Evolutionary conservation across 2,329 filamentous ascomycete genomes (phyloP).

Genomic region (Phaeosphaeria sp.): DNA sequence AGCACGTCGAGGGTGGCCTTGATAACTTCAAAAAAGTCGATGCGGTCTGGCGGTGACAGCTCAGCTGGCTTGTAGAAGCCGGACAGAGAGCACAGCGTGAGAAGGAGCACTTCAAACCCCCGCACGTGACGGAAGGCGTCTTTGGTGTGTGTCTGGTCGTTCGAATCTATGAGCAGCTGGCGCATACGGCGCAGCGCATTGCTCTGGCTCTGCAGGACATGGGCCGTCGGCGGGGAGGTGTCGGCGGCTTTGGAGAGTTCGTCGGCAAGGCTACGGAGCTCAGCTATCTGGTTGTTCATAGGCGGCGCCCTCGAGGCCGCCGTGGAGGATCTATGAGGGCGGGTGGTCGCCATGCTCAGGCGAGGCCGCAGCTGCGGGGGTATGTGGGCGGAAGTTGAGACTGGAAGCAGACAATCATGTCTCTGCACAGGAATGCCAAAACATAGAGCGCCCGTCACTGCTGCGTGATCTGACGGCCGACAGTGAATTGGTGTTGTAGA

Average conservation of each 20-base stretch:
- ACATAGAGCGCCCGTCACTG: conserved; percentile 13
- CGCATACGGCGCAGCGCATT: conserved; percentile 70
- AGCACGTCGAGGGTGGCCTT: conserved; percentile 76
- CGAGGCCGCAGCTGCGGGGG: conserved; percentile 35
- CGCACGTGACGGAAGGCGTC: conserved; percentile 83
- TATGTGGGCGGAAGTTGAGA: conserved; percentile 27
- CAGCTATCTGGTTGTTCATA: conserved; percentile 61
- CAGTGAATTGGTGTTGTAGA: conserved; percentile 3
- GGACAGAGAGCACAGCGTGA: conserved; percentile 72
- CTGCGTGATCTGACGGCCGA: neutral
- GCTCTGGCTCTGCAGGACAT: conserved; percentile 46
- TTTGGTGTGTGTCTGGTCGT: conserved; percentile 62
- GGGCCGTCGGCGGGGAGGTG: conserved; percentile 32
- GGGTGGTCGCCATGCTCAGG: conserved; percentile 44
- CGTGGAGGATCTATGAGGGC: conserved; percentile 48
- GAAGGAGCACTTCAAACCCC: conserved; percentile 78
- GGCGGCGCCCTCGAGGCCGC: conserved; percentile 53
- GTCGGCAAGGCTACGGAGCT: conserved; percentile 47
- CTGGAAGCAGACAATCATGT: conserved; percentile 35
- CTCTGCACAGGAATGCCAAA: conserved; percentile 21
- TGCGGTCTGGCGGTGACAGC: conserved; percentile 67
- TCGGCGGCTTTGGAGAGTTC: conserved; percentile 44
- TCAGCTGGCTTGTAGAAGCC: conserved; percentile 77
- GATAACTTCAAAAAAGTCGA: conserved; percentile 71
- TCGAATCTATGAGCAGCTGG: conserved; percentile 66